Evolutionary conservation across 495 filamentous ascomycete genomes (phyloP).

Genomic region (Elaphomyces granulatus): DNA sequence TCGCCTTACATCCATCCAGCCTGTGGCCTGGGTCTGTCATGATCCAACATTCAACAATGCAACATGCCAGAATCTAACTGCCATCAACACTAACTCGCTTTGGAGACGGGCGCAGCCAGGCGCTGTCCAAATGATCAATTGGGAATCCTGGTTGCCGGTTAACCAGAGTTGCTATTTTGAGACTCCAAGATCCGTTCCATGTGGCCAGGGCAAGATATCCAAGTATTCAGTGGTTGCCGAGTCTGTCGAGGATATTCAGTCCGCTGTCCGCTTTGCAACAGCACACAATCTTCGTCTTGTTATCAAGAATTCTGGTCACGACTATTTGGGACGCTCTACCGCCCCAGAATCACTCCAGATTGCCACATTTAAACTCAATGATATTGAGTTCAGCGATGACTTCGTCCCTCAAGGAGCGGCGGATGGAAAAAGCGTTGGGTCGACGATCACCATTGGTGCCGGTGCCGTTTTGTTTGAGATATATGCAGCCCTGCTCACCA

Average conservation of each 20-base stretch:
- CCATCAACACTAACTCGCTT: background rate
- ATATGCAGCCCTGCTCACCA: constrained; percentile 5
- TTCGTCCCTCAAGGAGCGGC: constrained; percentile 10
- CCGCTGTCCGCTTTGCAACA: constrained; percentile 9
- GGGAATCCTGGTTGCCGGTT: constrained; percentile 41
- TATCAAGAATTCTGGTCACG: constrained; percentile 37
- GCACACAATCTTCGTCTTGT: constrained; percentile 23
- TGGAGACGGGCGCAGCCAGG: background rate
- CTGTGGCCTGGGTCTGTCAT: constrained; percentile 9
- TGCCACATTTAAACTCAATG: constrained; percentile 31
- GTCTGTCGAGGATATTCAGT: background rate
- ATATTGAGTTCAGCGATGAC: constrained; percentile 23
- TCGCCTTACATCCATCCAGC: constrained; percentile 4
- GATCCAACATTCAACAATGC: background rate
- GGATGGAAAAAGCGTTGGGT: constrained; percentile 15
- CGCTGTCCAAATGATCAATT: background rate
- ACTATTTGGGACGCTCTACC: constrained; percentile 35
- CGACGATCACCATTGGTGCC: constrained; percentile 9
- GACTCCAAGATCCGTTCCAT: constrained; percentile 20
- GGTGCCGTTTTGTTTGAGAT: constrained; percentile 14
- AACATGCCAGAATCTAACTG: background rate
- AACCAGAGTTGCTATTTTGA: constrained; percentile 38
- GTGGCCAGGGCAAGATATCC: constrained; percentile 8
- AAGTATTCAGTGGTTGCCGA: background rate
- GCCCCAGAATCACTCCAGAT: constrained; percentile 28